Base-by-base conservation (phyloP, 495 filamentous ascomycete genomes). In the Schizothecium vesticola region DNA sequence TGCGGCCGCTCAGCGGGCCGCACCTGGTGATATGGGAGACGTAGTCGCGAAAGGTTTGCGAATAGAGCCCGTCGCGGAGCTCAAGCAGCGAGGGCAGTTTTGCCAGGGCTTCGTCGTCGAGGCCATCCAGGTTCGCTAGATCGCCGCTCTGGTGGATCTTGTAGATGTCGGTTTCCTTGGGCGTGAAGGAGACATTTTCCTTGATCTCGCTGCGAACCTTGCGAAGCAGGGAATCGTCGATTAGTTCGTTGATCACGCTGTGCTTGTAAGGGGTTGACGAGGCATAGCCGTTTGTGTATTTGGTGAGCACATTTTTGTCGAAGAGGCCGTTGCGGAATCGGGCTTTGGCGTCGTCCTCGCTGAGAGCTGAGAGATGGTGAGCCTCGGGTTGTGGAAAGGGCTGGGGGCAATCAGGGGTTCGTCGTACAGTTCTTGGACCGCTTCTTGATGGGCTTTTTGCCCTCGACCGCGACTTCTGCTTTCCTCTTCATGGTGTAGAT, bases 81-180 rank as follows among this genome's bases (percentile, higher is more conserved):
- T 87, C 86, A 64, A 97, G 86, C 2, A 99, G 83, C 11, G 91
- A 93, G 0, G 95, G 95, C 43, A 99, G 83, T 64, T 90, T 90
- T 33, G 88, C 86, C 58, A 97, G 83, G 31, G 93, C 91, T 0
- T 90, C 86, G 74, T 92, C 88, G 64, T 96, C 91, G 8, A 99
- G 84, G 5, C 95, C 95, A 79, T 97, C 93, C 57, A 99, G 88
- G 77, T 99, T 99, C 10, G 95, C 96, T 21, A 99, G 85, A 76
- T 99, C 95, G 65, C 95, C 95, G 29, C 94, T 97, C 80, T 98
- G 95, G 84, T 97, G 94, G 76, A 98, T 97, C 79, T 95, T 97
- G 84, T 99, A 99, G 80, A 99, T 98, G 79, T 99, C 96, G 67
- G 95, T 99, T 77, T 99, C 95, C 81, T 99, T 99, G 70, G 93